A percentile compares a stretch with the other conserved stretches of the same genome.
Evolutionary conservation across 2,329 filamentous ascomycete genomes (phyloP).

Genomic region (Claviceps cyperi): DNA sequence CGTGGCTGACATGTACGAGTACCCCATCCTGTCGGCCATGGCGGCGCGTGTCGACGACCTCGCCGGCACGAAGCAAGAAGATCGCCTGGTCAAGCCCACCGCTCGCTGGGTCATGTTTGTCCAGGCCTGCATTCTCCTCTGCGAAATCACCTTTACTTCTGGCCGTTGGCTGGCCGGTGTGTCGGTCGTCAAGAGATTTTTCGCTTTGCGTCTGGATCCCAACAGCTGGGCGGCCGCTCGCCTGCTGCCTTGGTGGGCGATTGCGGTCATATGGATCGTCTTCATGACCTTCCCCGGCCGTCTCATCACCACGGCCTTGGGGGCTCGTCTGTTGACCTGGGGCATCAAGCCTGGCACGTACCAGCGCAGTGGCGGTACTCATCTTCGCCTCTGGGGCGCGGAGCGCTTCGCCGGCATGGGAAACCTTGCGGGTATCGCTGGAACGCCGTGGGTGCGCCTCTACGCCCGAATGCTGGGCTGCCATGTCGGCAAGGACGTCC

Average conservation of each 20-base stretch:
- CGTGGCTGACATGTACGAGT: constrained; percentile 11
- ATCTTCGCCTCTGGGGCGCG: constrained; percentile 10
- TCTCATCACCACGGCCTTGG: constrained; percentile 6
- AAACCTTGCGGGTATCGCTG: constrained; percentile 5
- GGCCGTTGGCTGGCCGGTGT: constrained; percentile 7
- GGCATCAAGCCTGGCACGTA: constrained; percentile 10
- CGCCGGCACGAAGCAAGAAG: constrained; percentile 3
- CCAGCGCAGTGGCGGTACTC: constrained; percentile 7
- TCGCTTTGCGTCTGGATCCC: constrained; percentile 1
- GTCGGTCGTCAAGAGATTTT: constrained; percentile 6
- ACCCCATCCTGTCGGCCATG: constrained; percentile 9
- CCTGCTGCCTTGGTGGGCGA: constrained; percentile 7
- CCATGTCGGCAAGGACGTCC: constrained; percentile 8
- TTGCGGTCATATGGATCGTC: constrained; percentile 7
- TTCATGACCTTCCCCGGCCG: constrained; percentile 8
- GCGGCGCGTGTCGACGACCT: constrained; percentile 8
- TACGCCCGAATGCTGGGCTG: constrained; percentile 11
- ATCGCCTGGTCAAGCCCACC: constrained; percentile 9
- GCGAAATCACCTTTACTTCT: constrained; percentile 6
- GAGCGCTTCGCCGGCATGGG: constrained; percentile 7
- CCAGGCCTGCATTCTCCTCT: constrained; percentile 7
- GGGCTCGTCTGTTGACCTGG: constrained; percentile 5
- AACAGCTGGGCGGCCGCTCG: constrained; percentile 7
- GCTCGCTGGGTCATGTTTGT: constrained; percentile 9
- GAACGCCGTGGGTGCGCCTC: constrained; percentile 8